Percentiles rank a stretch among this genome's conserved stretches.
phyloP scores from a whole-genome alignment of 2,329 filamentous ascomycete genomes.

The Colletotrichum tropicale region DNA sequence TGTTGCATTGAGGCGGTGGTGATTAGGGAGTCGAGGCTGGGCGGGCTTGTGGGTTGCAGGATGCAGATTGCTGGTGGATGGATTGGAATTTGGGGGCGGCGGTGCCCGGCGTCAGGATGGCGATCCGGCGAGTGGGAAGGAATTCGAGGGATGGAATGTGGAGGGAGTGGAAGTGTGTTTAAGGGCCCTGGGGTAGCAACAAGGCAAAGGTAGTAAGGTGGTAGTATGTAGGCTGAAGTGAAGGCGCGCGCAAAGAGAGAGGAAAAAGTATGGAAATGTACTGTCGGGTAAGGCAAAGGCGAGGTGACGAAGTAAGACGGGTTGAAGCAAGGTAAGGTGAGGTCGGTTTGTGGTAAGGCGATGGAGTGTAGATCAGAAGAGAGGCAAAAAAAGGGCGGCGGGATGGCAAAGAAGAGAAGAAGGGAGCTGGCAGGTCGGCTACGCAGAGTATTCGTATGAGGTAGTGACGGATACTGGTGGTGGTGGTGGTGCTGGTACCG shows the following conservation, averaged over 20 bases:
- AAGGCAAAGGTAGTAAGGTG: background rate
- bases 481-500: background rate
- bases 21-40: constrained; percentile 13
- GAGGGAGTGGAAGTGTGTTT: background rate
- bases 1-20: constrained; percentile 21
- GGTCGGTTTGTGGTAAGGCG: background rate
- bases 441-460: background rate
- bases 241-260: constrained; percentile 5
- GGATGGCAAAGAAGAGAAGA: background rate
- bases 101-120: background rate
- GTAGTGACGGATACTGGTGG: background rate
- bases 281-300: background rate
- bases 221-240: constrained; percentile 19
- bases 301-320: background rate
- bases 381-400: background rate
- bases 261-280: background rate
- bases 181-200: background rate
- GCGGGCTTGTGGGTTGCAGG: background rate
- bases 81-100: constrained; percentile 6
- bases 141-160: constrained; percentile 12
- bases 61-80: background rate
- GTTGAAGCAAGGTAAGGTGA: background rate
- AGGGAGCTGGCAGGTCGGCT: background rate
- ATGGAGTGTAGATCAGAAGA: background rate
- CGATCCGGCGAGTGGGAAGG: background rate